Evolutionary conservation across 331 rosid genomes (phyloP), one percentile per base, ranked within the genome.

Genomic region (Spiraea crenata): DNA sequence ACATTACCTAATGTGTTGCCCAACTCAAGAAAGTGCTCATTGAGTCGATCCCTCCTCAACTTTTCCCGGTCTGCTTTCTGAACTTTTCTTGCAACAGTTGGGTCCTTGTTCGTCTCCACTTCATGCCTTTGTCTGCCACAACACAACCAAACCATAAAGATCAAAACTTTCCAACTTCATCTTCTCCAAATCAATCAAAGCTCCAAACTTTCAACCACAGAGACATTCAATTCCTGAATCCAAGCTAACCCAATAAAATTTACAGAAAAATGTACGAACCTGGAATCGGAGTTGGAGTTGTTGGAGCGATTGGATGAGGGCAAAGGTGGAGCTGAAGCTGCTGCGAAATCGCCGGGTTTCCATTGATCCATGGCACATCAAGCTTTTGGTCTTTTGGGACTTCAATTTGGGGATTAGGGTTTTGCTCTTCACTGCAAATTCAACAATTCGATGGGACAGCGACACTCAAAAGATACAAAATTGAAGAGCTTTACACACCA

Each of bases 61-160:
- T 91, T 93, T 85, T 93, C 95, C 4, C 99, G 92, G 80, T 91
- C 97, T 9, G 97, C 99, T 81, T 93, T 93, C 63, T 89, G 95
- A 76, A 86, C 84, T 70, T 87, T 93, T 47, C 91, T 84, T 11
- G 89, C 85, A 34, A 81, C 80, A 68, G 72, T 50, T 16, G 95
- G 84, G 83, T 87, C 95, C 70, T 85, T 25, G 31, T 25, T 75
- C 45, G 42, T 72, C 72, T 84, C 97, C 48, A 20, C 77, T 74
- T 84, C 92, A 65, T 56, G 71, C 76, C 80, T 83, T 72, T 87
- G 83, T 80, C 92, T 89, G 64, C 38, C 52, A 58, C 69, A 61
- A 56, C 65, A 61, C 19, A 48, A 46, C 13, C 66, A 56, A 67
- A 51, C 62, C 15, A 38, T 3, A 57, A 34, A 34, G 13, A 71